Evolutionary conservation across 805 yeast species (phyloP).

Genomic region (Hanseniaspora valbyensis): DNA sequence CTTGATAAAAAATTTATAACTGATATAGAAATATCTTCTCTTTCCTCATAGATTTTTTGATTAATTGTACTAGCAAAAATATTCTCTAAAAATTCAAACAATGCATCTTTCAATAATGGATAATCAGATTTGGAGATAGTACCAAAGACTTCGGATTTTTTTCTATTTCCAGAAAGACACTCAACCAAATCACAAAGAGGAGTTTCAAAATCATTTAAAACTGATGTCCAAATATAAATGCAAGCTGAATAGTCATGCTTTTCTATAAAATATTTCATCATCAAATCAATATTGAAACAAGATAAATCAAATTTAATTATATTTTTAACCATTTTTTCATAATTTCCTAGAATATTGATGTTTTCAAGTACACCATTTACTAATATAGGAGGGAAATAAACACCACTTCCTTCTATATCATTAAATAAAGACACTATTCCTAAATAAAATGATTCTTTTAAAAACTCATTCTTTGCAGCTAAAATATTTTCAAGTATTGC

Average conservation of each 20-base stretch:
- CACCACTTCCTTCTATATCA: not conserved
- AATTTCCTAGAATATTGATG: not conserved
- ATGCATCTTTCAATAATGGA: constrained; percentile 23
- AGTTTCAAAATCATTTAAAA: constrained; percentile 58
- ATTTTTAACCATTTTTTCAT: not conserved
- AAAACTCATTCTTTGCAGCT: not conserved
- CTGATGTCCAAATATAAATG: constrained; percentile 54
- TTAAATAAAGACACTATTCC: not conserved
- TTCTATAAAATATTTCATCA: constrained; percentile 49
- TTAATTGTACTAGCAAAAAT: constrained; percentile 68
- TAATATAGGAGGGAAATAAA: constrained; percentile 1
- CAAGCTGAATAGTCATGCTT: constrained; percentile 32
- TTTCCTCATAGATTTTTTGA: constrained; percentile 49
- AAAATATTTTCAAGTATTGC: not conserved
- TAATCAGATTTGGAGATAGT: constrained; percentile 16
- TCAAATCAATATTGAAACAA: constrained; percentile 66
- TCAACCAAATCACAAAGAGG: constrained; percentile 51
- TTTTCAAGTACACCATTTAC: constrained; percentile 3
- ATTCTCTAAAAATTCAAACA: constrained; percentile 56
- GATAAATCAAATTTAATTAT: constrained; percentile 41
- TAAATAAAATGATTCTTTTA: not conserved
- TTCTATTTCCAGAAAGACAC: constrained; percentile 28
- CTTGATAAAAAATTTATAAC: constrained; percentile 41
- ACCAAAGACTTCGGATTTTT: constrained; percentile 18
- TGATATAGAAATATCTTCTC: constrained; percentile 36